Conservation (phyloP, 352 stramenopile species). For the Phytophthora multivora region DNA sequence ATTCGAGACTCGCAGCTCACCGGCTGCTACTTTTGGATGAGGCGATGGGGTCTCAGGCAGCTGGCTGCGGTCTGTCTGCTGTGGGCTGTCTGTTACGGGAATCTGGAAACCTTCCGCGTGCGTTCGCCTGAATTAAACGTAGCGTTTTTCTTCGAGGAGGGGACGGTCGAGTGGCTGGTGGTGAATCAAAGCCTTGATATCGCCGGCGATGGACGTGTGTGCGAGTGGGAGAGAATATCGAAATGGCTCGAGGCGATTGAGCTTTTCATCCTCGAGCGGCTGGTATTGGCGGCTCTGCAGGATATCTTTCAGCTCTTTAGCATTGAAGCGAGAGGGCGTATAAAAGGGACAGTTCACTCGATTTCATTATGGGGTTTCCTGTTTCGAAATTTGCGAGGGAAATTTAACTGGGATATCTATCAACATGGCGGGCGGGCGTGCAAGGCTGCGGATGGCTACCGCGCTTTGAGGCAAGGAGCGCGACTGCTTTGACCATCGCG, state of each 20-base stretch:
- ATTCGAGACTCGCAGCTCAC: conserved; percentile 28
- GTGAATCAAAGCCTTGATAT: not conserved
- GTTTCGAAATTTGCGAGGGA: conserved; percentile 21
- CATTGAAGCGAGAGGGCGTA: conserved; percentile 10
- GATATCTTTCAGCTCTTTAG: conserved; percentile 2
- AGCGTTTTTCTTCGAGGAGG: not conserved
- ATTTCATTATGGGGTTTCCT: conserved; percentile 14
- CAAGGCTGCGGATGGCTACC: not conserved
- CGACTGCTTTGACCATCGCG: not conserved
- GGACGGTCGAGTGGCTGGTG: not conserved
- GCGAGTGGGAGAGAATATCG: conserved; percentile 9
- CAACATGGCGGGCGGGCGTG: not conserved
- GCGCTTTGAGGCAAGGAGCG: not conserved
- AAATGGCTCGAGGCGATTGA: not conserved
- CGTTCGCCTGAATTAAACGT: conserved; percentile 12
- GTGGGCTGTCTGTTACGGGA: conserved; percentile 22
- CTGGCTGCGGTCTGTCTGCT: conserved; percentile 2
- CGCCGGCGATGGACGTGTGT: conserved; percentile 5
- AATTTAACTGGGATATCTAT: not conserved
- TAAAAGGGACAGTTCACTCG: conserved; percentile 7
- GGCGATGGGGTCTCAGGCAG: not conserved
- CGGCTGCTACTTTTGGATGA: not conserved
- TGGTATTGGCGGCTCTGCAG: not conserved
- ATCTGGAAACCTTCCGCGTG: conserved; percentile 27
- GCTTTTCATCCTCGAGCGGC: not conserved